Evolutionary conservation across 768 basidiomycete species (phyloP), one percentile per base, ranked within the genome.

Genomic region (Daedalea quercina): DNA sequence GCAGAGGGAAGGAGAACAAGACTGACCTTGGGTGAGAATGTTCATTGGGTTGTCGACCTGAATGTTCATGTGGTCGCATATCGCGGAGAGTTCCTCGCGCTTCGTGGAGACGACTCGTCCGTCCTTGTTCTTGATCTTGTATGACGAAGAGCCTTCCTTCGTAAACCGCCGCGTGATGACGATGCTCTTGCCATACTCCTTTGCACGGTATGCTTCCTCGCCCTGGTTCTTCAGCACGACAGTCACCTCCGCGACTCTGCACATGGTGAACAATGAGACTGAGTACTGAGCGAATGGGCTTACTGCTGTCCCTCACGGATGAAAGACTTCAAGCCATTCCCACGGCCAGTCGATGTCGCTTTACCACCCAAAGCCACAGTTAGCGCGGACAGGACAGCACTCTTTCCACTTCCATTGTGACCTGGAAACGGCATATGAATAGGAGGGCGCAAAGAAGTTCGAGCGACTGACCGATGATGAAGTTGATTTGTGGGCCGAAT

Each of bases 11-110:
- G n/a, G n/a, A n/a, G n/a, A n/a, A n/a, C n/a, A n/a, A n/a, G n/a
- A n/a, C 62, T 23, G 56, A 78, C 87, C 90, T 76, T 93, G 91
- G 0, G 90, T 94, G 42, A 95, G 76, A 23, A 99, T 86, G 56
- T 91, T 97, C 82, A 97, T 84, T 1, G 94, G 95, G 63, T 94
- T 94, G 65, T 96, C 93, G 54, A 96, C 90, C 65, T 95, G 93
- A 51, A 99, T 90, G 61, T 93, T 93, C 87, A 96, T 95, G 58
- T 93, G 87, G 64, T 95, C 91, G 61, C 87, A 87, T 47, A 99
- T 97, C 1, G 85, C 81, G 17, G 87, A 78, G 11, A 99, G 69
- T 63, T 97, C 94, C 9, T 91, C 85, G 58, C 83, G 82, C 72
- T 90, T 93, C 13, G 74, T 84, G 31, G 84, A 85, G 53, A 96